Evolutionary conservation across 352 stramenopile species (phyloP), one percentile per base, ranked within the genome.

Genomic region (Peronospora tabacina): DNA sequence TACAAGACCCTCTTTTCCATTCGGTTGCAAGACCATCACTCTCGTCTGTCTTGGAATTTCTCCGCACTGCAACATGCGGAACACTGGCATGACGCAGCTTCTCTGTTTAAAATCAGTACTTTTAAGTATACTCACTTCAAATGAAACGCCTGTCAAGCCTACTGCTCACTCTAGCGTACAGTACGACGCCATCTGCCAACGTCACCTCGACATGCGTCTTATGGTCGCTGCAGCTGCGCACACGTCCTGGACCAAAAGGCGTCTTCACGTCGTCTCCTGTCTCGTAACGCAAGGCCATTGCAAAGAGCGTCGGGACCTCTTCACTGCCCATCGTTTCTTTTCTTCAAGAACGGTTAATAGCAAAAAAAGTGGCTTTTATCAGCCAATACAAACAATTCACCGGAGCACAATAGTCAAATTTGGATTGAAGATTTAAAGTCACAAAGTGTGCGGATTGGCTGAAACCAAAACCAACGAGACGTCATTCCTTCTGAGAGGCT

Each of bases 261-360:
- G 77, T 89, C 47, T 67, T 69, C 19, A 91, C 81, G 19, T 47
- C 50, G 54, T 91, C 81, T 26, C 81, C 81, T 8, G 46, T 52
- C 20, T 61, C 52, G 48, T 86, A 91, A 44, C 81, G 81, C 44
- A 91, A 52, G 42, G 68, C 64, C 51, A 82, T 68, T 40, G 81
- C 74, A 44, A 91, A 80, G 40, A 91, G 68, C 68, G 68, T 70
- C 62, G 78, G 78, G 52, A 82, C 65, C 42, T 82, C 61, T 45
- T 61, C 51, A 33, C 35, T 39, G 13, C 49, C 50, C 50, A 65
- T 68, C 3, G 7, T 43, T 16, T 30, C 2, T 20, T 20, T 20
- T n/a, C 41, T 62, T 57, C 26, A 53, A 56, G 51, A 26, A 26
- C 3, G n/a, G 22, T 26, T 7, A 6, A 26, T 6, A 26, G 17